Evolutionary conservation across 1,284 basidiomycete species (phyloP), one percentile per base, ranked within the genome.

Genomic region (Apiotrichum laibachii): DNA sequence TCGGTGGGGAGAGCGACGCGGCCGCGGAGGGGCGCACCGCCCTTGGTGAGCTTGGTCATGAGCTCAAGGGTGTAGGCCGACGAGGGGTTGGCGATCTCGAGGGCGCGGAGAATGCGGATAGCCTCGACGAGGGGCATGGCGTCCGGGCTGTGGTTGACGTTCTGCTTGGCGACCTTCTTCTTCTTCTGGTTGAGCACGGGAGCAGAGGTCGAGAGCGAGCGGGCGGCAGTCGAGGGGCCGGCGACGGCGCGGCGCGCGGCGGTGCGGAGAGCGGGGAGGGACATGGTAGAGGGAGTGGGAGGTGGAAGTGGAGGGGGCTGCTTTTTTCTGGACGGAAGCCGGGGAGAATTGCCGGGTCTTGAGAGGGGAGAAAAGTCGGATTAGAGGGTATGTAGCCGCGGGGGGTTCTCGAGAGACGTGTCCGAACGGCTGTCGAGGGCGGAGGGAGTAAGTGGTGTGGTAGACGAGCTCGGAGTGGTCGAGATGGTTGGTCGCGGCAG

Each of bases 31-130:
- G 92, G 84, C 39, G 87, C 82, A 54, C 87, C 81, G 65, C 89
- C 86, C 70, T 85, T 85, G 57, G 83, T 82, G 78, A 89, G 84
- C 60, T 86, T 85, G 0, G 90, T 90, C 70, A 87, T 86, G 60
- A 97, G 81, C 53, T 85, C 86, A 33, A 96, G 80, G 64, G 92
- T 89, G 71, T 88, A 92, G 1, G 88, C 87, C 5, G 89, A 82
- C 58, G 82, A 82, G 8, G 90, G 87, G 57, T 83, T 83, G 26
- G 86, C 83, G 55, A 91, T 87, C 77, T 92, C 89, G 15, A 90
- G 84, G 21, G 90, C 85, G 35, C 75, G 67, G 18, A 77, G 60
- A 0, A 77, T 65, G 19, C 71, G 67, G 2, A 72, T 64, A 2
- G 77, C 77, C 57, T 77, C 74, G 16, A 45, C 21, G 5, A 77